These are phyloP conservation scores for Penicillium simplicissimum DNA, from an alignment of 495 filamentous ascomycete genomes.

Conservation along the genomic window DNA sequence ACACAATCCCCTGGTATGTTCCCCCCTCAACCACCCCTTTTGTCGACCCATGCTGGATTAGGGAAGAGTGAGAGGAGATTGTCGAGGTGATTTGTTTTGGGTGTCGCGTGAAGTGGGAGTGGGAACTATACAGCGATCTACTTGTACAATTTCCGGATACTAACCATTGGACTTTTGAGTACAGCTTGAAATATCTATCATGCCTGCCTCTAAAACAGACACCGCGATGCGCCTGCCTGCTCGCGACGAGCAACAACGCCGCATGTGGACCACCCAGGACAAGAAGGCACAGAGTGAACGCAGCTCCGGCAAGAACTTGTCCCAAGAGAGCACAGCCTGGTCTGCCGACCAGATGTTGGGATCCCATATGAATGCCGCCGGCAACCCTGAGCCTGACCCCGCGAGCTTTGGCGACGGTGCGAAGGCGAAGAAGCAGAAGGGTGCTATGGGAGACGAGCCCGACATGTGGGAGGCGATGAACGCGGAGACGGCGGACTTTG, in stretches of 20 bases:
- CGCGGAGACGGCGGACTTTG: conserved; percentile 38
- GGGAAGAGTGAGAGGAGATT: background rate
- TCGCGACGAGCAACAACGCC: conserved; percentile 24
- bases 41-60: conserved; percentile 2
- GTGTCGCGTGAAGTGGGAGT: background rate
- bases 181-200: conserved; percentile 13
- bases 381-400: conserved; percentile 39
- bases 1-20: conserved; percentile 10
- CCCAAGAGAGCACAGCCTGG: conserved; percentile 21
- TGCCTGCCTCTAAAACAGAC: conserved; percentile 35
- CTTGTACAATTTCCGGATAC: background rate
- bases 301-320: conserved; percentile 12
- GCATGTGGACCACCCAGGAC: conserved; percentile 26
- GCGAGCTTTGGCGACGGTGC: conserved; percentile 21
- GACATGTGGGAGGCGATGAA: conserved; percentile 34
- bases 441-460: conserved; percentile 20
- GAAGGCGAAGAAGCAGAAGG: conserved; percentile 20
- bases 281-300: conserved; percentile 18
- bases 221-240: conserved; percentile 30
- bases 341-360: conserved; percentile 32
- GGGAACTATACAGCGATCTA: background rate
- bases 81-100: background rate
- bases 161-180: background rate
- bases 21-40: background rate
- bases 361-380: conserved; percentile 35